Evolutionary conservation across 768 basidiomycete genomes (phyloP).

Genomic region (Boletus sp.): DNA sequence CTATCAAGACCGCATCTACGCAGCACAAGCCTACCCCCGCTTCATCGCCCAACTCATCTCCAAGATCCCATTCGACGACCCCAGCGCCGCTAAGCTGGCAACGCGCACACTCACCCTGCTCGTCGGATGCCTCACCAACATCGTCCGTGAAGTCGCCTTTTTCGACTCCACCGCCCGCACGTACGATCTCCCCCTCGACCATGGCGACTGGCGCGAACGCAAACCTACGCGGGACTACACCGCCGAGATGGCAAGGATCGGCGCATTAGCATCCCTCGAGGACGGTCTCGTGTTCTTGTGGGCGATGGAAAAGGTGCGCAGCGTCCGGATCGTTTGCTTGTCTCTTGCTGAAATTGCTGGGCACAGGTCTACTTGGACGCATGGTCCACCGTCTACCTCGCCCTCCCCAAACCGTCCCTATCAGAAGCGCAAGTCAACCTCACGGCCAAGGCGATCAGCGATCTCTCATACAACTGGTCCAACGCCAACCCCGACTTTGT

Average conservation of each 20-base stretch:
- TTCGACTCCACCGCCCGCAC: constrained; percentile 50
- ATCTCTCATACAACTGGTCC: constrained; percentile 62
- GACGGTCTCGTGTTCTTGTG: constrained; percentile 72
- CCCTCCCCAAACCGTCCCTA: background rate
- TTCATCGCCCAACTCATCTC: constrained; percentile 67
- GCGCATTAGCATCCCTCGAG: constrained; percentile 42
- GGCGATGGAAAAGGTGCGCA: constrained; percentile 71
- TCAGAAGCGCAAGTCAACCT: background rate
- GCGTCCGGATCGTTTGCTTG: too few relatives aligned
- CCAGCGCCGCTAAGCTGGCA: constrained; percentile 4
- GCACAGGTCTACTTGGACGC: constrained; percentile 64
- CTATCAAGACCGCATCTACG: constrained; percentile 72
- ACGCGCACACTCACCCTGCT: constrained; percentile 45
- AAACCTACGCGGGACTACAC: constrained; percentile 67
- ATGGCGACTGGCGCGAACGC: constrained; percentile 43
- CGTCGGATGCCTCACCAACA: constrained; percentile 51
- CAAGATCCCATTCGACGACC: constrained; percentile 45
- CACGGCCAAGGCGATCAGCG: constrained; percentile 34
- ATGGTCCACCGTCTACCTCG: constrained; percentile 50
- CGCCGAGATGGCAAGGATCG: constrained; percentile 63
- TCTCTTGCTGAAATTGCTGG: background rate
- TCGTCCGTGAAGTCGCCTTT: constrained; percentile 56
- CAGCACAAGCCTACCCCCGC: constrained; percentile 68
- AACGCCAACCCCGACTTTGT: constrained; percentile 47
- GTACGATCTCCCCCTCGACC: constrained; percentile 43